phyloP scores from a whole-genome alignment of 2,329 filamentous ascomycete genomes.

The Stachybotrys chlorohalonatus region DNA sequence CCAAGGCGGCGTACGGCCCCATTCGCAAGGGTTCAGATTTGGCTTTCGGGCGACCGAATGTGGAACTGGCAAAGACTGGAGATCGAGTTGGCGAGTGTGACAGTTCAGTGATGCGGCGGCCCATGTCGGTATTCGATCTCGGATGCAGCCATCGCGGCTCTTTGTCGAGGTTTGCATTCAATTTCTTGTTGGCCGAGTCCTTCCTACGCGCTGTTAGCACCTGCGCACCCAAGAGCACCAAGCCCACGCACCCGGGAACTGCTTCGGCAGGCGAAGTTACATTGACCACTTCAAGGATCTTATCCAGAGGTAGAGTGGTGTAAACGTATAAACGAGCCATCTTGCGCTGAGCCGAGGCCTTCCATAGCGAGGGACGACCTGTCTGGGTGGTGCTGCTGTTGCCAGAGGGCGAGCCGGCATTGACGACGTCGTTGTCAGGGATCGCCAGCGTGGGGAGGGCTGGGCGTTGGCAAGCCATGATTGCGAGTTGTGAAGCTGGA shows the following conservation, averaged over 20 bases:
- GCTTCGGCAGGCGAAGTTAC: slow-evolving; percentile 29
- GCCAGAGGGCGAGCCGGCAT: slow-evolving; percentile 17
- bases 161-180: slow-evolving; percentile 47
- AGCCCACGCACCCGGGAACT: slow-evolving; percentile 33
- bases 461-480: slow-evolving; percentile 3
- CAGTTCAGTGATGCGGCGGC: slow-evolving; percentile 36
- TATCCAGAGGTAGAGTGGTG: slow-evolving; percentile 40
- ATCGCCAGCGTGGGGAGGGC: slow-evolving; percentile 4
- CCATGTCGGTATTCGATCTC: slow-evolving; percentile 40
- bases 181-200: slow-evolving; percentile 50
- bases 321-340: slow-evolving; percentile 48
- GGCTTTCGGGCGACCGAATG: slow-evolving; percentile 5
- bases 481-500: not conserved
- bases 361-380: slow-evolving; percentile 50
- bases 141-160: slow-evolving; percentile 50
- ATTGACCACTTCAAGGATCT: slow-evolving; percentile 40
- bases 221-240: not conserved
- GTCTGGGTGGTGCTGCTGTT: slow-evolving; percentile 20
- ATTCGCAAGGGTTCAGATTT: slow-evolving; percentile 7
- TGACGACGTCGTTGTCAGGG: slow-evolving; percentile 3
- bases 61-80: slow-evolving; percentile 7
- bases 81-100: slow-evolving; percentile 25
- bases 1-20: slow-evolving; percentile 7
- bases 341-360: slow-evolving; percentile 39
- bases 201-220: slow-evolving; percentile 25